Conservation (phyloP, 116 monocot species). For the Cymodocea nodosa region DNA sequence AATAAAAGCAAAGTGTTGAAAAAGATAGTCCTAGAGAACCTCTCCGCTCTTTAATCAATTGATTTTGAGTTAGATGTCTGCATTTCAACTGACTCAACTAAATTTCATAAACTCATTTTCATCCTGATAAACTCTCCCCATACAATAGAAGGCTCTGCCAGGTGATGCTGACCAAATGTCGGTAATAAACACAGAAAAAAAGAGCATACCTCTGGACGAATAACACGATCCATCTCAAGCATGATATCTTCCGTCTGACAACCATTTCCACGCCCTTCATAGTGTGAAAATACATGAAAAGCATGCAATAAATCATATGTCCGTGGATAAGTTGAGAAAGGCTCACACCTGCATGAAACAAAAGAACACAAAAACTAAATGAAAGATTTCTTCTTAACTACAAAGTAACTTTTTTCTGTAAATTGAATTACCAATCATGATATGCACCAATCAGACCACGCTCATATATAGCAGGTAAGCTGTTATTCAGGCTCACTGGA, state of each 20-base stretch:
- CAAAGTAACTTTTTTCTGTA: not conserved
- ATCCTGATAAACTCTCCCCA: too few species aligned
- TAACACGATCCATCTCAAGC: conserved; percentile 96
- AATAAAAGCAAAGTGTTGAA: too few species aligned
- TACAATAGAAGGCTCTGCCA: not conserved
- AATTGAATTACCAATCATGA: conserved; percentile 75
- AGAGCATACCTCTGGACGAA: conserved; percentile 69
- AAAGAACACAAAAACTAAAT: not conserved
- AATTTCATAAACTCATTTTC: too few species aligned
- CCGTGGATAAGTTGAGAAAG: conserved; percentile 96
- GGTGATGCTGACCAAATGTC: not conserved
- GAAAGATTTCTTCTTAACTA: not conserved
- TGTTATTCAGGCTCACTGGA: conserved; percentile 55
- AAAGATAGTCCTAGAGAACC: too few species aligned
- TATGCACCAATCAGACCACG: conserved; percentile 84
- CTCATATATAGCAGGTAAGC: conserved; percentile 83
- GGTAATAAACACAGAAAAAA: not conserved
- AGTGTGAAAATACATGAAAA: conserved; percentile 76
- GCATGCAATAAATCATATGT: conserved; percentile 94
- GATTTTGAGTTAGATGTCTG: too few species aligned
- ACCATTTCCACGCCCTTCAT: conserved; percentile 28
- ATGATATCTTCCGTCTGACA: conserved; percentile 77
- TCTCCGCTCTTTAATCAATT: too few species aligned
- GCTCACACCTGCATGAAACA: conserved; percentile 61
- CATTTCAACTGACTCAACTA: too few species aligned